phyloP scores from a whole-genome alignment of 2,329 filamentous ascomycete species.

The Volutella citrinella region DNA sequence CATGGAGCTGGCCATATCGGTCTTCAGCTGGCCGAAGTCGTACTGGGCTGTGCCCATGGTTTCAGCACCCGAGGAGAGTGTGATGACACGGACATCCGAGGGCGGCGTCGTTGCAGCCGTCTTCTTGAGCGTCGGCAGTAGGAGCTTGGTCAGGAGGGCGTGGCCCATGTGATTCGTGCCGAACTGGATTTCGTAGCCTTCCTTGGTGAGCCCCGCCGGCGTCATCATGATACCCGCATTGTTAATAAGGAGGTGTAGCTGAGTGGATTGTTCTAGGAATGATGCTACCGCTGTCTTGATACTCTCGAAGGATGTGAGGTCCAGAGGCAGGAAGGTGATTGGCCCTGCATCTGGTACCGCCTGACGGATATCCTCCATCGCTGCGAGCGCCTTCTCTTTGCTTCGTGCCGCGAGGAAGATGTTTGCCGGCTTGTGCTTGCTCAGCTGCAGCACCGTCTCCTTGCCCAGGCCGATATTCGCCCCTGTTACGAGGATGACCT shows the following conservation, averaged over 20 bases:
- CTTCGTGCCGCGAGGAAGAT: constrained; percentile 7
- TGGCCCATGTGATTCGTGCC: too few species aligned
- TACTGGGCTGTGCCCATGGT: neutral
- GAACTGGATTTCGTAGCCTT: constrained; percentile 6
- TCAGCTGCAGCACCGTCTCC: constrained; percentile 6
- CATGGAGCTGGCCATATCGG: neutral
- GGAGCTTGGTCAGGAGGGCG: too few species aligned
- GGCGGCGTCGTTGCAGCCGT: neutral
- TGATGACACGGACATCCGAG: constrained; percentile 1
- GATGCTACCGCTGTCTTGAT: neutral
- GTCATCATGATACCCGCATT: constrained; percentile 4
- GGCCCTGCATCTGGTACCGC: neutral
- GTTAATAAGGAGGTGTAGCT: constrained; percentile 1
- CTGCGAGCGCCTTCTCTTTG: neutral
- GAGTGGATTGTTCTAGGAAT: neutral
- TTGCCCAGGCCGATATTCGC: constrained; percentile 26
- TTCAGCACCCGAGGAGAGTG: neutral
- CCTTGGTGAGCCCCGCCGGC: neutral
- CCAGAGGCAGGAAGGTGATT: constrained; percentile 1
- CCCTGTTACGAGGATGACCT: constrained; percentile 38
- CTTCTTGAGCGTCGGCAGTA: neutral
- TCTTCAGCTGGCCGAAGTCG: constrained; percentile 2
- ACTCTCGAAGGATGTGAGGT: neutral
- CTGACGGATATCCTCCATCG: neutral
- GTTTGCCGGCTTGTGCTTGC: constrained; percentile 3